Base-by-base conservation (phyloP, 108 stramenopile species). In the Discostella pseudostelligera region DNA sequence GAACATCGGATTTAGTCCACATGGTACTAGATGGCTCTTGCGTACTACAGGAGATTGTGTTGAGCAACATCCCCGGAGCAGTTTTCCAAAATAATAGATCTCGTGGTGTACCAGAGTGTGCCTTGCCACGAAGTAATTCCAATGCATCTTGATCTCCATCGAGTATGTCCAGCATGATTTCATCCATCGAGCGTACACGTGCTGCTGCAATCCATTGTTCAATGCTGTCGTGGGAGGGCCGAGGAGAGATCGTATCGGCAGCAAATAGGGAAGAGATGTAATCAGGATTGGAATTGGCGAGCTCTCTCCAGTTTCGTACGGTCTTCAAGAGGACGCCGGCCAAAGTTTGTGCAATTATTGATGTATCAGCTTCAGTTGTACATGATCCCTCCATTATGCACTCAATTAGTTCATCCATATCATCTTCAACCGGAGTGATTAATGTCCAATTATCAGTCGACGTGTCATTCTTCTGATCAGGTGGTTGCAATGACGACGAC, bases 161-260 rank as follows among this genome's bases (percentile, higher is more conserved):
- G 46, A 90, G 83, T 59, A 90, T 80, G 59, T 90, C 88, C 25
- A 94, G 76, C 72, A 90, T 90, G 49, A 94, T 89, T 57, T 94
- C 93, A 32, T 84, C 86, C 13, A 90, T 62, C 16, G 86, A 82
- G 61, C 79, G 63, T 24, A 60, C 16, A 56, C 87, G 89, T 17
- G 93, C 87, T 20, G 65, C 59, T 54, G 84, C 84, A 42, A 94
- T 83, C 89, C 89, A 90, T 17, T 19, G 26, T 50, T 73, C 72
- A 8, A 90, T 62, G 9, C 59, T 26, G n/a, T 83, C 60, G 10
- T 37, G 29, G 0, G 64, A 59, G 32, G 65, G 47, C 28, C 67
- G 57, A 17, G 63, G 35, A 11, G 32, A 26, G 13, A 67, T 43
- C 28, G 62, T 54, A 28, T 67, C 36, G 2, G 32, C 26, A 20